phyloP scores from a whole-genome alignment of 441 rosid genomes.

The Theobroma grandiflorum region DNA sequence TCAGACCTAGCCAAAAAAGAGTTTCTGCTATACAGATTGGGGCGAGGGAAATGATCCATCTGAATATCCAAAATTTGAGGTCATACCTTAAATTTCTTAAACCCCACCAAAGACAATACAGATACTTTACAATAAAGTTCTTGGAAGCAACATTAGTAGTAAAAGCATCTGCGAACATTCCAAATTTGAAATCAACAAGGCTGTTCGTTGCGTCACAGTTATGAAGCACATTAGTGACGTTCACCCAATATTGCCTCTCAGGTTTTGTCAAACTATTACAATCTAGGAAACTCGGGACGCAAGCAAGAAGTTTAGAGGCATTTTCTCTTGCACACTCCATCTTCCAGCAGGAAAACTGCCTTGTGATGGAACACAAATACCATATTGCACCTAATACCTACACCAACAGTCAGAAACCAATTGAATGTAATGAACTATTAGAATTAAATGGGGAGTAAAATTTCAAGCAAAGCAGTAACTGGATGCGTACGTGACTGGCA shows the following conservation, averaged over 20 bases:
- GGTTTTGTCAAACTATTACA: slow-evolving; percentile 51
- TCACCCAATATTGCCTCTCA: slow-evolving; percentile 76
- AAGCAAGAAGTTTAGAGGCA: slow-evolving; percentile 38
- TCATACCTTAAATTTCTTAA: slow-evolving; percentile 76
- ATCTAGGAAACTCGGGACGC: slow-evolving; percentile 60
- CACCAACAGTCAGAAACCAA: slow-evolving; percentile 17
- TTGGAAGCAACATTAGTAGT: slow-evolving; percentile 66
- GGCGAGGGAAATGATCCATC: neutral
- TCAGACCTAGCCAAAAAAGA: neutral
- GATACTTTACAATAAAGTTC: slow-evolving; percentile 58
- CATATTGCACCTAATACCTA: slow-evolving; percentile 89
- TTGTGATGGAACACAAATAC: slow-evolving; percentile 77
- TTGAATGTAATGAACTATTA: slow-evolving; percentile 16
- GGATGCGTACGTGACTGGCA: slow-evolving; percentile 76
- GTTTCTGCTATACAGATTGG: neutral
- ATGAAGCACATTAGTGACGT: slow-evolving; percentile 52
- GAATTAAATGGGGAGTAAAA: neutral
- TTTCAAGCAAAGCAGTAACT: neutral
- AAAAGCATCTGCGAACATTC: slow-evolving; percentile 82
- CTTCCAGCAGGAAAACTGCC: slow-evolving; percentile 77
- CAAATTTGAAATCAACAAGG: slow-evolving; percentile 61
- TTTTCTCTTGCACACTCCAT: slow-evolving; percentile 50
- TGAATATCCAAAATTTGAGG: neutral
- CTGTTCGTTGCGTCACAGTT: slow-evolving; percentile 67
- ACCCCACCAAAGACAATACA: slow-evolving; percentile 98